Percentiles rank a stretch among this genome's conserved stretches.
Evolutionary conservation across 495 filamentous ascomycete species (phyloP).

Genomic region (Penicillium flavigenum): DNA sequence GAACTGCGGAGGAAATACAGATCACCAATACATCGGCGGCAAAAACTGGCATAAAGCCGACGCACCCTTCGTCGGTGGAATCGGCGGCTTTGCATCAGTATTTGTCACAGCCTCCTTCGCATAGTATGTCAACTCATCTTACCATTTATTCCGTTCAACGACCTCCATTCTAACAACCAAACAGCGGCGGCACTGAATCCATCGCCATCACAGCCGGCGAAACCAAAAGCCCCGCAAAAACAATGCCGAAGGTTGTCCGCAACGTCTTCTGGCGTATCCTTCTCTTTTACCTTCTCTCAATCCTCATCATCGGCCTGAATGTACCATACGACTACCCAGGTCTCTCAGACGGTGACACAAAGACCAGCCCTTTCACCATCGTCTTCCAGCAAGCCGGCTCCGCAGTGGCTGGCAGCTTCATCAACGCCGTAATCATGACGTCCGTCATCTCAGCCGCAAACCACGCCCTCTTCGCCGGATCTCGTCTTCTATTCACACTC

Average conservation of each 20-base stretch:
- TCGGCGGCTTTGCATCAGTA: slow-evolving; percentile 53
- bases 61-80: slow-evolving; percentile 54
- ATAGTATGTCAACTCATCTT: slow-evolving; percentile 32
- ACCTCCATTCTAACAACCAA: slow-evolving; percentile 11
- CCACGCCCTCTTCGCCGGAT: slow-evolving; percentile 56
- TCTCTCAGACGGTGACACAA: slow-evolving; percentile 39
- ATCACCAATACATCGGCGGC: slow-evolving; percentile 47
- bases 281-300: slow-evolving; percentile 52
- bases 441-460: slow-evolving; percentile 53
- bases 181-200: slow-evolving; percentile 55
- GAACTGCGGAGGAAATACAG: slow-evolving; percentile 50
- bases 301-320: slow-evolving; percentile 52
- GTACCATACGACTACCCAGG: slow-evolving; percentile 52
- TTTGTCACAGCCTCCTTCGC: slow-evolving; percentile 55
- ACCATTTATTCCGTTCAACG: background rate
- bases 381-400: slow-evolving; percentile 52
- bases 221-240: slow-evolving; percentile 49
- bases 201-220: slow-evolving; percentile 58
- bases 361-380: slow-evolving; percentile 54
- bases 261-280: slow-evolving; percentile 57
- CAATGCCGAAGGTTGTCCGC: slow-evolving; percentile 48
- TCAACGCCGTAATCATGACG: slow-evolving; percentile 58
- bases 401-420: slow-evolving; percentile 50
- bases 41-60: slow-evolving; percentile 46
- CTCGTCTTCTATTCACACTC: slow-evolving; percentile 52